Evolutionary conservation across 306 rosid genomes (phyloP).

Genomic region (Datisca glomerata): DNA sequence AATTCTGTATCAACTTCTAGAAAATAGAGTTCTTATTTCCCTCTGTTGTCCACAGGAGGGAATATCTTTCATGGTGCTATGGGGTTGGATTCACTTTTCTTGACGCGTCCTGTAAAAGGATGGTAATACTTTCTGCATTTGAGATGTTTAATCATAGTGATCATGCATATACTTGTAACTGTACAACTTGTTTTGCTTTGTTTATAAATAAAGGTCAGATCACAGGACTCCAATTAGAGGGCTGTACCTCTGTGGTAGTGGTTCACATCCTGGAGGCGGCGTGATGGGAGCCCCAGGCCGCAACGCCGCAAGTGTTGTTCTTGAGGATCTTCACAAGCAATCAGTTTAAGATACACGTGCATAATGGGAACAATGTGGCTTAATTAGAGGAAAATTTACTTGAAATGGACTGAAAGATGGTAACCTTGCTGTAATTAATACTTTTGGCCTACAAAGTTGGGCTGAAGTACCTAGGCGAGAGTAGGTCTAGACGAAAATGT

Average conservation of each 20-base stretch:
- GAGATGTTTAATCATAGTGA: no score
- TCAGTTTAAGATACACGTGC: not conserved
- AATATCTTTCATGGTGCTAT: slow-evolving; percentile 89
- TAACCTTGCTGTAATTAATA: no score
- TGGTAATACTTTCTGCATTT: slow-evolving; percentile 37
- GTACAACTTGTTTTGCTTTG: no score
- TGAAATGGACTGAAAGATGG: no score
- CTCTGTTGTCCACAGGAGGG: slow-evolving; percentile 74
- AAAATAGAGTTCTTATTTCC: no score
- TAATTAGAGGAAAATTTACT: no score
- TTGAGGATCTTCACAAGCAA: slow-evolving; percentile 34
- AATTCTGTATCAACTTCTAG: no score
- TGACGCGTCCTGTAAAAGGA: slow-evolving; percentile 77
- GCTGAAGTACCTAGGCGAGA: no score
- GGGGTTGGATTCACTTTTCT: slow-evolving; percentile 88
- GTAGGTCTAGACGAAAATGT: no score
- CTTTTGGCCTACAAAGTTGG: no score
- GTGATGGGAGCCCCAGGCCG: slow-evolving; percentile 96
- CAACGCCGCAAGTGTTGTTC: slow-evolving; percentile 71
- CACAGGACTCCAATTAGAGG: slow-evolving; percentile 68
- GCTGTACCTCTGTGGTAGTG: slow-evolving; percentile 69
- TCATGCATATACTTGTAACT: no score
- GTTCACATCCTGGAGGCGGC: slow-evolving; percentile 95
- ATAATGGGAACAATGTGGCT: no score
- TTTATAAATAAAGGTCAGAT: slow-evolving; percentile 71